phyloP scores from a whole-genome alignment of 192 early-diverging fungal genomes.

The Haplosporangium gracile region DNA sequence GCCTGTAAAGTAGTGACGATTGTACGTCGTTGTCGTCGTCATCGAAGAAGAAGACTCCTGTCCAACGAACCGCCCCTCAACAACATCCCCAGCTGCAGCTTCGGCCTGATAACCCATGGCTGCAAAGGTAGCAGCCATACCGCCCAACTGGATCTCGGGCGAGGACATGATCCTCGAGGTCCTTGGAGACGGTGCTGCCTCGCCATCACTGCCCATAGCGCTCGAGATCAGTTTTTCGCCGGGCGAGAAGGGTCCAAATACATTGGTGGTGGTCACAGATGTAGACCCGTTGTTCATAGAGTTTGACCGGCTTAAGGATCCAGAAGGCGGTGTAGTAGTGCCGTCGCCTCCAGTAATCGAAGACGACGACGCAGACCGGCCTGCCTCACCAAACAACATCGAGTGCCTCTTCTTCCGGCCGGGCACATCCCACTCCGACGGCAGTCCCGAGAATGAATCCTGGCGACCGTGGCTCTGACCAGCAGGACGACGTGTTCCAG shows the following conservation, averaged over 20 bases:
- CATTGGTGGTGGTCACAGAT: neutral
- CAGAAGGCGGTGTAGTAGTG: neutral
- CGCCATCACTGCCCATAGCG: too few species aligned
- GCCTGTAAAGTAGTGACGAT: constrained; percentile 3
- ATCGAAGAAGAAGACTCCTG: neutral
- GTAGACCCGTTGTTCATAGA: neutral
- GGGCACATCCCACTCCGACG: constrained; percentile 29
- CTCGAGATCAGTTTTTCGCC: neutral
- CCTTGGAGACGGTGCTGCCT: constrained; percentile 18
- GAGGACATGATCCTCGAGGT: constrained; percentile 46
- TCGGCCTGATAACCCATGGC: neutral
- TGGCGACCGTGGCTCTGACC: constrained; percentile 6
- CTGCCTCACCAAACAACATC: constrained; percentile 36
- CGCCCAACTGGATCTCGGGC: constrained; percentile 34
- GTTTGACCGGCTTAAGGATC: neutral
- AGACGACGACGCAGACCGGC: constrained; percentile 9
- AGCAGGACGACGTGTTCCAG: neutral
- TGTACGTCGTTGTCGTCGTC: neutral
- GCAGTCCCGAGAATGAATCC: constrained; percentile 34
- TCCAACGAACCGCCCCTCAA: neutral
- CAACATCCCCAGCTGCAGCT: neutral
- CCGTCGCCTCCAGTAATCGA: neutral
- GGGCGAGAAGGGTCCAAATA: neutral
- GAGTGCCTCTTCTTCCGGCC: constrained; percentile 29
- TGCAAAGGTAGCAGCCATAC: neutral